Evolutionary conservation across 192 early-diverging fungal genomes (phyloP).

Genomic region (Gamsiella multidivaricata): DNA sequence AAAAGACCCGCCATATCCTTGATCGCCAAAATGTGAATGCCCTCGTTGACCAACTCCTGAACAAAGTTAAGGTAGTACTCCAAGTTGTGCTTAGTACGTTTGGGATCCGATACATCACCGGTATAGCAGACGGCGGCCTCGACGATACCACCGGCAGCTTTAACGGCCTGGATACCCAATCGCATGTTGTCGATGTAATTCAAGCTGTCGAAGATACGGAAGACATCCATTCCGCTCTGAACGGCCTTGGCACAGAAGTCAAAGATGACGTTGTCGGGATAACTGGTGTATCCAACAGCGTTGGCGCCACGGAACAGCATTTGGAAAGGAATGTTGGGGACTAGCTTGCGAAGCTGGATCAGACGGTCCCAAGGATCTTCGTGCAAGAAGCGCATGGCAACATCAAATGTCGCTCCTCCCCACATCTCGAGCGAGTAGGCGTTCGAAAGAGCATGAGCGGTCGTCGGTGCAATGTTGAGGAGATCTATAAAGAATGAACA

Average conservation of each 20-base stretch:
- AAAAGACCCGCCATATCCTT: slow-evolving; percentile 98
- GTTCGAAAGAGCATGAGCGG: slow-evolving; percentile 87
- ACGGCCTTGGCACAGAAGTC: slow-evolving; percentile 95
- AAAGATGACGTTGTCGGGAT: slow-evolving; percentile 97
- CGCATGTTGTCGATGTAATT: slow-evolving; percentile 98
- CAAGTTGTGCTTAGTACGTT: slow-evolving; percentile 85
- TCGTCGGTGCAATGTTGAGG: slow-evolving; percentile 85
- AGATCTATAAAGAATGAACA: slow-evolving; percentile 54
- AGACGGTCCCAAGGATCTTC: slow-evolving; percentile 98
- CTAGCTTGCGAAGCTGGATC: slow-evolving; percentile 81
- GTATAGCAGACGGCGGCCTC: slow-evolving; percentile 95
- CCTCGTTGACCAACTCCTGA: slow-evolving; percentile 86
- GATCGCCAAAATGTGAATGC: slow-evolving; percentile 92
- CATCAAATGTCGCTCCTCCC: slow-evolving; percentile 99
- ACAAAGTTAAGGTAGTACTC: slow-evolving; percentile 94
- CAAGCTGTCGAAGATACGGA: slow-evolving; percentile 98
- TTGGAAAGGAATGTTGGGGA: slow-evolving; percentile 98
- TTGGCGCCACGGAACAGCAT: slow-evolving; percentile 99
- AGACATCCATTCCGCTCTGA: slow-evolving; percentile 92
- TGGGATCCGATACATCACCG: slow-evolving; percentile 91
- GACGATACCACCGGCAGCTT: slow-evolving; percentile 92
- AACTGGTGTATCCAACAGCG: slow-evolving; percentile 96
- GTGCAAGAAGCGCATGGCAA: slow-evolving; percentile 94
- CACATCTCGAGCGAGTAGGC: slow-evolving; percentile 96
- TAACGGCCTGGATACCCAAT: slow-evolving; percentile 93